These are phyloP conservation scores for Kwoniella dejecticola DNA, from an alignment of 768 basidiomycete species.

Conservation along the genomic window DNA sequence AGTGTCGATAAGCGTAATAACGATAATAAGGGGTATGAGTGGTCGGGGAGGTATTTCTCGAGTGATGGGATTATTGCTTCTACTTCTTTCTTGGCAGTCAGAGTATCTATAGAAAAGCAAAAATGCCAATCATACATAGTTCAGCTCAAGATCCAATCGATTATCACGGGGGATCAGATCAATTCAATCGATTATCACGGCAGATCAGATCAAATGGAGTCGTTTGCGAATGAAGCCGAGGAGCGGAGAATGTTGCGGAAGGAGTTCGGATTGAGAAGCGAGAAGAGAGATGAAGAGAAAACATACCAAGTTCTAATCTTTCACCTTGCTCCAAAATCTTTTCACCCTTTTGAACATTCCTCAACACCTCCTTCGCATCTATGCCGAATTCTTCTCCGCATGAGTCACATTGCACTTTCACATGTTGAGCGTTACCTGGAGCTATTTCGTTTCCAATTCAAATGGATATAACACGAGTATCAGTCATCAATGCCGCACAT, in stretches of 20 bases:
- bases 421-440: not conserved
- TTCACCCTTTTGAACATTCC: slow-evolving; percentile 7
- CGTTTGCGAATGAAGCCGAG: too few relatives aligned
- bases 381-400: slow-evolving; percentile 14
- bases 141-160: not conserved
- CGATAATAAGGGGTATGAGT: slow-evolving; percentile 75
- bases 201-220: too few relatives aligned
- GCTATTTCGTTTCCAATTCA: not conserved
- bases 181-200: too few relatives aligned
- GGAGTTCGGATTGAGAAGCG: too few relatives aligned
- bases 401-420: slow-evolving; percentile 9
- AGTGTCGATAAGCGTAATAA: slow-evolving; percentile 72
- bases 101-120: not conserved
- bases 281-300: too few relatives aligned
- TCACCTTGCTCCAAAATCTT: slow-evolving; percentile 21
- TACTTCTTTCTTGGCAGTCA: not conserved
- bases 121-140: not conserved
- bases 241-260: too few relatives aligned
- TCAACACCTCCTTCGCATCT: not conserved
- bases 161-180: too few relatives aligned
- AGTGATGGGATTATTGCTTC: slow-evolving; percentile 67
- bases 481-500: too few relatives aligned
- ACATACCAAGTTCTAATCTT: slow-evolving; percentile 23
- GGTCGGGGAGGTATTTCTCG: slow-evolving; percentile 63
- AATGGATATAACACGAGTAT: not conserved